Conservation (phyloP, 805 yeast genomes). For the Yamadazyma akitaensis region DNA sequence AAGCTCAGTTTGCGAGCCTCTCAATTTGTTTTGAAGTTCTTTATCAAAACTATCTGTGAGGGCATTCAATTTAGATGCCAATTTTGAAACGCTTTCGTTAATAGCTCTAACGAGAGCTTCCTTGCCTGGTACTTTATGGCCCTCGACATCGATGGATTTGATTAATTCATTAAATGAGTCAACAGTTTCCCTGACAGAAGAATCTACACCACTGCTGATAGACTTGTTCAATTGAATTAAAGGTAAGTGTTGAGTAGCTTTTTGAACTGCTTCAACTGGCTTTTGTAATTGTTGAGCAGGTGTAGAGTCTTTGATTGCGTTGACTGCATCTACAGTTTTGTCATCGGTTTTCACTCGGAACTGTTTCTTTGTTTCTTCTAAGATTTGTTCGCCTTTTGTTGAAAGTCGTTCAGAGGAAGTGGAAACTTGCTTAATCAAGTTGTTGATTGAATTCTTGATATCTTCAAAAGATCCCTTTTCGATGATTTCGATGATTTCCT, state of each 20-base stretch:
- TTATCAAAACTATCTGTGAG: conserved; percentile 35
- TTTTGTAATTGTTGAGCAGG: conserved; percentile 43
- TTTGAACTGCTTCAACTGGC: conserved; percentile 35
- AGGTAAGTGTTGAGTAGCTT: conserved; percentile 31
- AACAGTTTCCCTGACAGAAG: conserved; percentile 32
- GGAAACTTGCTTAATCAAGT: conserved; percentile 17
- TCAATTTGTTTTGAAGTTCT: conserved; percentile 33
- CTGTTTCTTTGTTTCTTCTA: conserved; percentile 36
- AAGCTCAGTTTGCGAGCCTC: conserved; percentile 37
- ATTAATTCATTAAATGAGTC: conserved; percentile 39
- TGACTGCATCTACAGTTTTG: neutral
- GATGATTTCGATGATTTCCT: conserved; percentile 35
- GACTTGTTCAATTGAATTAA: conserved; percentile 25
- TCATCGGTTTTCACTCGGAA: conserved; percentile 12
- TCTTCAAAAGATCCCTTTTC: conserved; percentile 37
- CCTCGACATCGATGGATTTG: conserved; percentile 27
- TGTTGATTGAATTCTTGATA: conserved; percentile 19
- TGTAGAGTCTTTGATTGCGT: conserved; percentile 16
- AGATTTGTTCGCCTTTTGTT: conserved; percentile 29
- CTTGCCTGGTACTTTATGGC: conserved; percentile 21
- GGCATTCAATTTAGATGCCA: conserved; percentile 29
- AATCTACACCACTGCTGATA: conserved; percentile 26
- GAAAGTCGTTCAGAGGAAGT: conserved; percentile 35
- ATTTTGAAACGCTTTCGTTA: conserved; percentile 29
- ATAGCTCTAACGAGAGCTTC: conserved; percentile 29